Percentiles rank a stretch among this genome's conserved stretches.
Evolutionary conservation across 192 early-diverging fungal species (phyloP).

Genomic region (Backusella luteola): DNA sequence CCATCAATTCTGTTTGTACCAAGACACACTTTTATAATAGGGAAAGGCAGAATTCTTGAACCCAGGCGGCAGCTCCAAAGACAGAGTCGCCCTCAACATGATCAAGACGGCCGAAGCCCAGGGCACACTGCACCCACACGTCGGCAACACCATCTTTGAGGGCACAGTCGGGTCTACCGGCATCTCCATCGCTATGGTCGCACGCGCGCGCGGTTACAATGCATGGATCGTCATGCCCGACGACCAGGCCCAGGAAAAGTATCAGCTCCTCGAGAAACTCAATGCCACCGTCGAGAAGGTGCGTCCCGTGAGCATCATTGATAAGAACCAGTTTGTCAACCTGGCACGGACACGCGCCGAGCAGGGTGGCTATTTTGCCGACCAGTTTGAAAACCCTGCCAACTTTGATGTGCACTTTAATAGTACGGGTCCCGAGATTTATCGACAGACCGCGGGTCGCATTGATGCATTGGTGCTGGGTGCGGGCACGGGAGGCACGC

Average conservation of each 20-base stretch:
- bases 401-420: slow-evolving; percentile 80
- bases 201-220: slow-evolving; percentile 84
- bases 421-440: slow-evolving; percentile 92
- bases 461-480: slow-evolving; percentile 90
- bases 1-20: slow-evolving; percentile 12
- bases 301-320: slow-evolving; percentile 86
- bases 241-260: slow-evolving; percentile 91
- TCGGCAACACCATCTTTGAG: slow-evolving; percentile 83
- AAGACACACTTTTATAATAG: slow-evolving; percentile 3
- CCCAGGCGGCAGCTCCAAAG: slow-evolving; percentile 91
- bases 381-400: slow-evolving; percentile 94
- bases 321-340: slow-evolving; percentile 90
- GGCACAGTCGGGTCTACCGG: slow-evolving; percentile 97
- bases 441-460: slow-evolving; percentile 60
- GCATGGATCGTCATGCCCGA: slow-evolving; percentile 97
- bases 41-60: slow-evolving; percentile 74
- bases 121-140: slow-evolving; percentile 70
- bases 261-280: slow-evolving; percentile 74
- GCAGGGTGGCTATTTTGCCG: slow-evolving; percentile 74
- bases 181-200: slow-evolving; percentile 91
- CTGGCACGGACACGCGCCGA: slow-evolving; percentile 75
- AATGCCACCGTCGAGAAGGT: slow-evolving; percentile 92
- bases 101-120: slow-evolving; percentile 73
- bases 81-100: slow-evolving; percentile 87
- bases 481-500: slow-evolving; percentile 88